Evolutionary conservation across 2,329 filamentous ascomycete genomes (phyloP).

Genomic region (Monosporascus sp.): DNA sequence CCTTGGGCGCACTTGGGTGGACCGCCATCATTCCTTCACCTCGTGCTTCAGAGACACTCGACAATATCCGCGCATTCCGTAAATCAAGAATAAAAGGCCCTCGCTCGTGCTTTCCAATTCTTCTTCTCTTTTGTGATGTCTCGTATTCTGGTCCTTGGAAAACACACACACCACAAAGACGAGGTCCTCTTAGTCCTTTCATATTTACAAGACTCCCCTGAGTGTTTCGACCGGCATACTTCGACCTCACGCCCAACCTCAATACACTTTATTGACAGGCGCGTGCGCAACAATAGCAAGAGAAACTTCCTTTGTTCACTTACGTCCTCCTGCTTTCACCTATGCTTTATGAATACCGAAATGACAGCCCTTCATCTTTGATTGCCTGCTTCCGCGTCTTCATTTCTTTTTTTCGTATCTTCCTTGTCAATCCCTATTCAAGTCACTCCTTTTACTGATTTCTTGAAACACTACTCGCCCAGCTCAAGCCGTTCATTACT

Average conservation of each 20-base stretch:
- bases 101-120: neutral
- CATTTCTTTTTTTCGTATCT: conserved; percentile 7
- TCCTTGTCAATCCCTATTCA: conserved; percentile 13
- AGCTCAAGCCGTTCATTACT: conserved; percentile 17
- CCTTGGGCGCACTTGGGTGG: too few relatives aligned
- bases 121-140: neutral
- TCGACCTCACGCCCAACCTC: neutral
- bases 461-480: conserved; percentile 9
- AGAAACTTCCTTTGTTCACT: neutral
- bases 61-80: neutral
- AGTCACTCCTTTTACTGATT: conserved; percentile 15
- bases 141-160: neutral
- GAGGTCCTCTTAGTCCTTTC: neutral
- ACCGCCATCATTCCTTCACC: neutral
- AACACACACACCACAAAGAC: neutral
- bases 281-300: neutral
- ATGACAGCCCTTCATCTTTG: conserved; percentile 13
- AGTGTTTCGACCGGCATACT: neutral
- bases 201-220: neutral
- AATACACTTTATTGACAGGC: neutral
- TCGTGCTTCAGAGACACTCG: neutral
- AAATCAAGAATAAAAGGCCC: neutral
- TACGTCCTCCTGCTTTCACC: neutral
- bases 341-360: conserved; percentile 10
- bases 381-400: conserved; percentile 6